Conservation (phyloP, 768 basidiomycete genomes). For the Brasilioporus rufonigricans region DNA sequence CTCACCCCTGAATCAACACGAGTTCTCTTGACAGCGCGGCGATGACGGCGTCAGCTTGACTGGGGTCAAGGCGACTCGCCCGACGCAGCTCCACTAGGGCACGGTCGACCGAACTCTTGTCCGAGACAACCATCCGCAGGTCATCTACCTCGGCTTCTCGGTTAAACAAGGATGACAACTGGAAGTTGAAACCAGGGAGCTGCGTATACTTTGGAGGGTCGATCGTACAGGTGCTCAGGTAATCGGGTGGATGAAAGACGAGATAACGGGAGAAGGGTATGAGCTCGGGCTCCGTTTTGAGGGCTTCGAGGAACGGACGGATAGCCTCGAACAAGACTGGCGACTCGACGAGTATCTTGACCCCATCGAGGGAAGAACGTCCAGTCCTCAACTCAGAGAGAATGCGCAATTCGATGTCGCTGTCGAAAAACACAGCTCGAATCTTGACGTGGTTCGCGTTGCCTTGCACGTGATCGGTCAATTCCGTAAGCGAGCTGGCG, state of each 20-base stretch:
- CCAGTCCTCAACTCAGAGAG: constrained; percentile 36
- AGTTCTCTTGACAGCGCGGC: constrained; percentile 59
- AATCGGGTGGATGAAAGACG: constrained; percentile 40
- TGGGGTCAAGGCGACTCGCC: constrained; percentile 60
- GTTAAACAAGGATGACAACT: constrained; percentile 54
- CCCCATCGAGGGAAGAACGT: constrained; percentile 20
- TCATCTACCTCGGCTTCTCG: constrained; percentile 37
- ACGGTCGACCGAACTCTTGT: constrained; percentile 42
- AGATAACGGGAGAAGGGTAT: constrained; percentile 57
- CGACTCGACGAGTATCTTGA: constrained; percentile 52
- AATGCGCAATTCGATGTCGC: constrained; percentile 48
- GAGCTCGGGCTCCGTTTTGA: constrained; percentile 54
- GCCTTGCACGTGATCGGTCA: constrained; percentile 42
- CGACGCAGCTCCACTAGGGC: constrained; percentile 46
- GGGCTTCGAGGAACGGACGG: constrained; percentile 63
- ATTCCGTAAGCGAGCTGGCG: constrained; percentile 41
- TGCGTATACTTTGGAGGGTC: constrained; percentile 54
- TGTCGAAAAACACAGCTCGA: constrained; percentile 59
- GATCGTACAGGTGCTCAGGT: constrained; percentile 36
- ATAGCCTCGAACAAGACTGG: constrained; percentile 67
- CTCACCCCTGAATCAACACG: constrained; percentile 70
- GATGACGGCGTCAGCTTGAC: constrained; percentile 69
- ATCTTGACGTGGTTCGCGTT: constrained; percentile 38
- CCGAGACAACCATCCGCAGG: constrained; percentile 40
- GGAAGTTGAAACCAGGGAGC: constrained; percentile 53